A percentile compares a stretch with the other conserved stretches of the same genome.
Evolutionary conservation across 306 rosid genomes (phyloP).

Genomic region (Rosa chinensis): DNA sequence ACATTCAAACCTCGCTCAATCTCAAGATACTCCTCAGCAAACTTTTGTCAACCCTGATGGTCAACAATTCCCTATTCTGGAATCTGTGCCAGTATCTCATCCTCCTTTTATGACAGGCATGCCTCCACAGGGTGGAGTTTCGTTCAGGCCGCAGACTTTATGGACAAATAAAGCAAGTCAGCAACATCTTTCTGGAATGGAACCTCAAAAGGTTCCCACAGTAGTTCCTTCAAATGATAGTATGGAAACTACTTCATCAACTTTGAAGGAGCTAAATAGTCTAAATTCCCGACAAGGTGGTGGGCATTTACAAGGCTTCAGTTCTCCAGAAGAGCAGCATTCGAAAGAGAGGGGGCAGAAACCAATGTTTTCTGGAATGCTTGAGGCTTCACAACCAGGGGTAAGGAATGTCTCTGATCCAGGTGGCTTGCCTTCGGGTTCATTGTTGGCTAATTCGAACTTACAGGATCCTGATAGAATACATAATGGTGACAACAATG

Average conservation of each 20-base stretch:
- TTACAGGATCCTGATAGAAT: conserved; percentile 37
- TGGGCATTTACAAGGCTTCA: conserved; percentile 34
- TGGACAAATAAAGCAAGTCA: conserved; percentile 32
- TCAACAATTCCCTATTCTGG: conserved; percentile 42
- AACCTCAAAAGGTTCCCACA: conserved; percentile 22
- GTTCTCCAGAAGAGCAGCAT: conserved; percentile 23
- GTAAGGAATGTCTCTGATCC: conserved; percentile 33
- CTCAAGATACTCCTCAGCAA: conserved; percentile 39
- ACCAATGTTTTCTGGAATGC: conserved; percentile 20
- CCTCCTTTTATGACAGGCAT: conserved; percentile 28
- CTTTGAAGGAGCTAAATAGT: conserved; percentile 27
- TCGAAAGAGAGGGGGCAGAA: conserved; percentile 20
- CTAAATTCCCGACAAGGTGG: conserved; percentile 22
- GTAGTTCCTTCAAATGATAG: conserved; percentile 25
- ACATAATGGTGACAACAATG: conserved; percentile 22
- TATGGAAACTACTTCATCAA: conserved; percentile 25
- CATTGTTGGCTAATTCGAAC: conserved; percentile 27
- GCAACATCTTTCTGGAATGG: conserved; percentile 34
- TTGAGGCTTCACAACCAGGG: conserved; percentile 28
- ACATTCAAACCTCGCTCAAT: conserved; percentile 26
- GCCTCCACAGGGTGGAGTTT: conserved; percentile 36
- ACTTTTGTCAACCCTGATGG: conserved; percentile 17
- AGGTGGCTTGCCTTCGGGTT: conserved; percentile 34
- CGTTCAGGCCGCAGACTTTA: conserved; percentile 27
- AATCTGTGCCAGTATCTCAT: conserved; percentile 36